Evolutionary conservation across 2,329 filamentous ascomycete genomes (phyloP).

Genomic region (Phialophora chinensis): DNA sequence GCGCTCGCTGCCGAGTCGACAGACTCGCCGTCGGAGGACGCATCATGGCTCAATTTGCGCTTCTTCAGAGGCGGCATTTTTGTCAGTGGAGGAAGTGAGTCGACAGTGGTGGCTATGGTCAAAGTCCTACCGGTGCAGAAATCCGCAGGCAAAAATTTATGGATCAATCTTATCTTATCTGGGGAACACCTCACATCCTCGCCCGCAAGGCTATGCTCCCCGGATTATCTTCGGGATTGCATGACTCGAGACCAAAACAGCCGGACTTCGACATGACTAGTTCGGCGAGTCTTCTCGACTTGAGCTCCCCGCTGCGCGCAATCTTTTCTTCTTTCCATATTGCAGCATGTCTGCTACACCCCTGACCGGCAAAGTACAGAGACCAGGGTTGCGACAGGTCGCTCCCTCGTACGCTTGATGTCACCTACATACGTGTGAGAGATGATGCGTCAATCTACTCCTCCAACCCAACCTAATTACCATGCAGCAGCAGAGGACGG

Average conservation of each 20-base stretch:
- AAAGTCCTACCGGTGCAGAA: not conserved
- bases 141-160: constrained; percentile 6
- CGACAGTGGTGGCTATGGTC: not conserved
- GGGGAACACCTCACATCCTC: not conserved
- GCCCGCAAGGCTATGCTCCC: not conserved
- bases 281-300: not conserved
- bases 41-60: constrained; percentile 45
- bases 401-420: not conserved
- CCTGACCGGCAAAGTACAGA: not conserved
- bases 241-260: not conserved
- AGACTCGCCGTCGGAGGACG: constrained; percentile 3
- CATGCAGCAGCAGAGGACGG: not conserved
- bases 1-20: not conserved
- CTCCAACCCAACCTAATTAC: not conserved
- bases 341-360: not conserved
- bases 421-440: not conserved
- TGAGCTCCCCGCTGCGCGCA: too few relatives aligned
- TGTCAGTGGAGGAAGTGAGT: not conserved
- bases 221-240: not conserved
- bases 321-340: not conserved
- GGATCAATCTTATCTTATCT: constrained; percentile 26
- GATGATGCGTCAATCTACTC: not conserved
- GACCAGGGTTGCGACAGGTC: not conserved
- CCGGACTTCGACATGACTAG: not conserved
- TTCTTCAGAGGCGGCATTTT: constrained; percentile 50